A percentile compares a stretch with the other conserved stretches of the same genome.
Evolutionary conservation across 2,329 filamentous ascomycete species (phyloP).

Genomic region (Penicillium brevicompactum): DNA sequence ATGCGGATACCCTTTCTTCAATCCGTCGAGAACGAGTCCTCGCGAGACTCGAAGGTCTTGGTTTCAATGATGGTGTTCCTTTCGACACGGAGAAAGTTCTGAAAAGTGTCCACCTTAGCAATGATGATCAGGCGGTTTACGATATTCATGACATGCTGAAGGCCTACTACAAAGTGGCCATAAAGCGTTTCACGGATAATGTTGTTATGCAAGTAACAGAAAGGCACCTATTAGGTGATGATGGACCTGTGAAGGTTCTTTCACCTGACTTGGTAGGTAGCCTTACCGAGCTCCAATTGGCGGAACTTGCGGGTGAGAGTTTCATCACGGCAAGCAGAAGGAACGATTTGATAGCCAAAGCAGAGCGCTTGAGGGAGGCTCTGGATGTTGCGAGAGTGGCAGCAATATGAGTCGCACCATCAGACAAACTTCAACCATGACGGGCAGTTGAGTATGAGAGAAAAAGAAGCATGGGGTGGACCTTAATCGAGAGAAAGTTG

Average conservation of each 20-base stretch:
- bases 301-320: slow-evolving; percentile 62
- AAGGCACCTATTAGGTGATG: slow-evolving; percentile 54
- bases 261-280: slow-evolving; percentile 53
- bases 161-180: slow-evolving; percentile 45
- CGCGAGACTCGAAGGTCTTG: slow-evolving; percentile 5
- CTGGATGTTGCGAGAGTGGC: slow-evolving; percentile 31
- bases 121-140: slow-evolving; percentile 41
- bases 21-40: slow-evolving; percentile 19
- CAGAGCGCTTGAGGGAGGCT: slow-evolving; percentile 44
- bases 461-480: too few species aligned
- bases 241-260: slow-evolving; percentile 57
- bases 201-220: slow-evolving; percentile 61
- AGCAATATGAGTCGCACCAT: too few species aligned
- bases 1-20: slow-evolving; percentile 44
- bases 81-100: slow-evolving; percentile 8
- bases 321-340: slow-evolving; percentile 45
- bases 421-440: too few species aligned
- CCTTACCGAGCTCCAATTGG: slow-evolving; percentile 53
- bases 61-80: neutral
- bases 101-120: slow-evolving; percentile 31
- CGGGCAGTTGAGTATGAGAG: too few species aligned
- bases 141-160: slow-evolving; percentile 6
- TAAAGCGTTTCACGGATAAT: slow-evolving; percentile 64
- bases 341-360: slow-evolving; percentile 47
- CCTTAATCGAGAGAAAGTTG: too few species aligned